Evolutionary conservation across 1,139 yeast species (phyloP), one percentile per base, ranked within the genome.

Genomic region (Wickerhamomyces sp.): DNA sequence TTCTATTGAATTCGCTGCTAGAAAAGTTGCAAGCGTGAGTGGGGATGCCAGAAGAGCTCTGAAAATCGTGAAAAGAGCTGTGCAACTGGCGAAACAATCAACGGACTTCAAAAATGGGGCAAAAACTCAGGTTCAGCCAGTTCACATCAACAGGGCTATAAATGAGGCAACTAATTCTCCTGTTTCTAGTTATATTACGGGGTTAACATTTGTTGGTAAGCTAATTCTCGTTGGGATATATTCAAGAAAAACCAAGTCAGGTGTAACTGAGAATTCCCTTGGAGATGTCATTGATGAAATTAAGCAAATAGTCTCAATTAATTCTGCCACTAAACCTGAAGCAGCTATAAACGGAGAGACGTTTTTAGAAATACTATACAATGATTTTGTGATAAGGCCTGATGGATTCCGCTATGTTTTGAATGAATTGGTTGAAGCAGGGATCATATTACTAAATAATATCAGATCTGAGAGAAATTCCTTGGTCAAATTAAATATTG

Each of bases 41-140:
- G 98, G 99, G 42, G 99, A 92, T 67, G 98, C 97, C 2, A 72
- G 99, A 53, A 70, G 97, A 48, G 97, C 96, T 0, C 67, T 94
- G 41, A 86, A 86, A 43, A 86, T 92, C 14, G 86, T 96, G 56
- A 74, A 94, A 33, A 68, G 97, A 44, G 97, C 97, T 0, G 86
- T 90, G 7, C 97, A 89, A 57, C 69, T 90, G 29, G 96, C 97
- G 0, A 95, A 86, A 54, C 61, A 61, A 41, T 80, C 47, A 28
- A 52, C 47, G 4, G 58, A n/a, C n/a, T n/a, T n/a, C n/a, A n/a
- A 51, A 12, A 48, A 46, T 4, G 56, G 48, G 4, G 52, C 55
- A 6, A 50, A 47, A 8, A 78, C 73, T 48, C 64, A 71, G 4
- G 92, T 89, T 7, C 76, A 76, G 28, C 82, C 87, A 25, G 67